These are phyloP conservation scores for Hordeum vulgare DNA, from an alignment of 176 grass and related monocot genomes.

Conservation along the genomic window DNA sequence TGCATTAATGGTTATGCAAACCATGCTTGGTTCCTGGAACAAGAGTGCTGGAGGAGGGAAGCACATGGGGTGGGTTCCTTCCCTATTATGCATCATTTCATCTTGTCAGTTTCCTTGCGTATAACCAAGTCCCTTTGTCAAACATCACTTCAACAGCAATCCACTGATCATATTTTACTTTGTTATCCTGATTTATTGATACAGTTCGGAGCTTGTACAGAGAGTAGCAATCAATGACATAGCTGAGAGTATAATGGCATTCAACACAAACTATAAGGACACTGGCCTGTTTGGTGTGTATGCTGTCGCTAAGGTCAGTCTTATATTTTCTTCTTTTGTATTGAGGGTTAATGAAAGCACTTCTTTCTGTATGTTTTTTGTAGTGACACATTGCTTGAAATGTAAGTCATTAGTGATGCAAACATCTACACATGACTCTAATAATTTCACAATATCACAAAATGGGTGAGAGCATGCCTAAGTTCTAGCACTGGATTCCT, in stretches of 20 bases:
- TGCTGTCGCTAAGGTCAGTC: constrained; percentile 78
- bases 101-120: background rate
- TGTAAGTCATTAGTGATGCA: constrained; percentile 1
- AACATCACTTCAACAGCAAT: background rate
- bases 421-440: background rate
- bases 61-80: constrained; percentile 65
- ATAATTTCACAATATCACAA: background rate
- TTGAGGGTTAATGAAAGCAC: background rate
- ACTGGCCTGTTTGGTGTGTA: constrained; percentile 96
- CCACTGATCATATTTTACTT: background rate
- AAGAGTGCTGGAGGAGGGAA: constrained; percentile 81
- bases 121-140: background rate
- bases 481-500: background rate
- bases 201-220: constrained; percentile 95
- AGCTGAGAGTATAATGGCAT: constrained; percentile 97
- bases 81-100: background rate
- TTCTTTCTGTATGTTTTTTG: background rate
- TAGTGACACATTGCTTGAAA: background rate
- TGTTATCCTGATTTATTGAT: constrained; percentile 2
- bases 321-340: background rate
- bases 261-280: constrained; percentile 97
- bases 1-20: constrained; percentile 97
- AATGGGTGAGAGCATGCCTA: background rate
- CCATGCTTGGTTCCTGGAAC: constrained; percentile 96
- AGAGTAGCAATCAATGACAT: constrained; percentile 90